Evolutionary conservation across 306 rosid species (phyloP).

Genomic region (Dryas octopetala): DNA sequence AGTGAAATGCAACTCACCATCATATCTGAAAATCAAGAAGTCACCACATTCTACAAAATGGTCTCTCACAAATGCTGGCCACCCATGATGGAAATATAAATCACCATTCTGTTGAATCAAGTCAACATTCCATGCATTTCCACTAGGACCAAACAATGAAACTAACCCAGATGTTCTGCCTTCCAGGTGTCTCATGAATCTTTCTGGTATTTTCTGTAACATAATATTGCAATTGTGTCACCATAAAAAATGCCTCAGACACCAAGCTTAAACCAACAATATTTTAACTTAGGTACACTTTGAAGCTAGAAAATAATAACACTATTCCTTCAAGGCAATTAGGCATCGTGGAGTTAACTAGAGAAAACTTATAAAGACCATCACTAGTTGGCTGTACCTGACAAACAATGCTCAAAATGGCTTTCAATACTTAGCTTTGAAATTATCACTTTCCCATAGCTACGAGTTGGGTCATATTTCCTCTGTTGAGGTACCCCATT

Average conservation of each 20-base stretch:
- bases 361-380: not conserved
- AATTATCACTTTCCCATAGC: not conserved
- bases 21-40: conserved; percentile 80
- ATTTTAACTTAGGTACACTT: not conserved
- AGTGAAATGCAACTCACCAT: conserved; percentile 62
- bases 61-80: conserved; percentile 73
- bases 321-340: not conserved
- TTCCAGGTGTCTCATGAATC: conserved; percentile 54
- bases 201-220: conserved; percentile 73
- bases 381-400: no score
- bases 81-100: conserved; percentile 64
- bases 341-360: not conserved
- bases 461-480: not conserved
- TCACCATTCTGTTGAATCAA: conserved; percentile 54
- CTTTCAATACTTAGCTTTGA: not conserved
- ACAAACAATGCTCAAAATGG: no score
- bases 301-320: not conserved
- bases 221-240: conserved; percentile 28
- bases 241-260: conserved; percentile 22
- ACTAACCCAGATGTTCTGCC: conserved; percentile 54
- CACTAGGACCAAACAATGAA: conserved; percentile 71
- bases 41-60: conserved; percentile 72
- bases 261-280: not conserved
- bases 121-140: conserved; percentile 64
- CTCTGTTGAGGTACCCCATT: not conserved